These are phyloP conservation scores for Remersonia thermophila DNA, from an alignment of 2,329 filamentous ascomycete species.

Conservation along the genomic window DNA sequence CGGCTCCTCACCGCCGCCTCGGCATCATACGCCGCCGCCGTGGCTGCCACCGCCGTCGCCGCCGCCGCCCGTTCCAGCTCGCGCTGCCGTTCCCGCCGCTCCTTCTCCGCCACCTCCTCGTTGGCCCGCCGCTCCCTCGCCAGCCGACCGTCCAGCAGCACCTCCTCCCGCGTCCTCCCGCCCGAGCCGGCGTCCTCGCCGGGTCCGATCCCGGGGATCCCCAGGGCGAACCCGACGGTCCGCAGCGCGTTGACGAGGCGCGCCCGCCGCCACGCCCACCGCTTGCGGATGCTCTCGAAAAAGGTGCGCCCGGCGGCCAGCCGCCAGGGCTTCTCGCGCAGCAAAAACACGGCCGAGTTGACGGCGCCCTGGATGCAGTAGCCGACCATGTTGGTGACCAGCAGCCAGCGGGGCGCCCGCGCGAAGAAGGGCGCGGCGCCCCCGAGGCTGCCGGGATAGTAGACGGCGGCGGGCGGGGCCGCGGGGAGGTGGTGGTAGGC, in stretches of 20 bases:
- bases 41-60: not conserved
- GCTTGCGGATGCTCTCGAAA: slow-evolving; percentile 19
- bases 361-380: slow-evolving; percentile 54
- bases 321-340: slow-evolving; percentile 60
- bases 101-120: slow-evolving; percentile 29
- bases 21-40: too few relatives aligned
- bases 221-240: too few relatives aligned
- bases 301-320: slow-evolving; percentile 30
- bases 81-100: slow-evolving; percentile 10
- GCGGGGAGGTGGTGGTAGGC: slow-evolving; percentile 8
- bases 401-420: slow-evolving; percentile 42
- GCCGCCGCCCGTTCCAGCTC: slow-evolving; percentile 11
- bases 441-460: too few relatives aligned
- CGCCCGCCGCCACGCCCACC: slow-evolving; percentile 6
- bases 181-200: slow-evolving; percentile 10
- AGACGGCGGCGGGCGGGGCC: not conserved
- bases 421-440: too few relatives aligned
- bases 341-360: slow-evolving; percentile 55
- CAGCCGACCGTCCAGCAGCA: slow-evolving; percentile 36
- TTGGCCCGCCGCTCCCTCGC: slow-evolving; percentile 36
- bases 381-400: slow-evolving; percentile 42
- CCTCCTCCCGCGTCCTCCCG: slow-evolving; percentile 40
- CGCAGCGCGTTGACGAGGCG: too few relatives aligned
- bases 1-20: too few relatives aligned
- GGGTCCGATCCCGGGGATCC: slow-evolving; percentile 13